phyloP scores from a whole-genome alignment of 768 basidiomycete species.

The Leccinum obscurum region DNA sequence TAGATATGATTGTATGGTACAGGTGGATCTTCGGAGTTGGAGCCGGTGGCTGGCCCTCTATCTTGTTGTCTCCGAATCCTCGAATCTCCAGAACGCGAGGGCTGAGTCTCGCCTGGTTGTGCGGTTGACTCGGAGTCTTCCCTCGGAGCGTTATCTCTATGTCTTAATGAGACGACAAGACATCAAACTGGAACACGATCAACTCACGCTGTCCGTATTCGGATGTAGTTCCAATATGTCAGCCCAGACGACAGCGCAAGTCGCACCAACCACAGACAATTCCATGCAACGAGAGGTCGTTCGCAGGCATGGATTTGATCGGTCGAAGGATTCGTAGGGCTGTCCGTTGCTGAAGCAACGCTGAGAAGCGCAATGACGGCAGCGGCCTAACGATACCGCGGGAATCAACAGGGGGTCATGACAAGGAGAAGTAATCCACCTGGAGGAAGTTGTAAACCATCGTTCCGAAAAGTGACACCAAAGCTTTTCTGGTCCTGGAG shows the following conservation, averaged over 20 bases:
- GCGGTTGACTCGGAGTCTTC: conserved; percentile 32
- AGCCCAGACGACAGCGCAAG: conserved; percentile 48
- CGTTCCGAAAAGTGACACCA: conserved; percentile 54
- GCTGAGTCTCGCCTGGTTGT: conserved; percentile 25
- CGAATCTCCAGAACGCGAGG: conserved; percentile 13
- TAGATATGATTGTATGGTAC: conserved; percentile 29
- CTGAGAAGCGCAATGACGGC: conserved; percentile 51
- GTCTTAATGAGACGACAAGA: conserved; percentile 13
- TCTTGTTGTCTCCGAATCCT: conserved; percentile 21
- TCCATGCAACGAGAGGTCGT: conserved; percentile 67
- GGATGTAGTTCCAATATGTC: conserved; percentile 56
- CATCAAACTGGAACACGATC: background rate
- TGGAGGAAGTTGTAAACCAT: conserved; percentile 52
- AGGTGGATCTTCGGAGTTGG: conserved; percentile 28
- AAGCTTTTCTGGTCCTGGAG: conserved; percentile 49
- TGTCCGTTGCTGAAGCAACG: conserved; percentile 46
- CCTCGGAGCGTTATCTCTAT: conserved; percentile 24
- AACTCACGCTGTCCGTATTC: conserved; percentile 36
- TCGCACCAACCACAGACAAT: conserved; percentile 61
- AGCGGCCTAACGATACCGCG: conserved; percentile 42
- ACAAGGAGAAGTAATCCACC: conserved; percentile 36
- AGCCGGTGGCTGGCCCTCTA: conserved; percentile 20
- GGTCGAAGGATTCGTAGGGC: conserved; percentile 39
- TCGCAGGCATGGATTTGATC: conserved; percentile 66
- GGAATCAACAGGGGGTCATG: conserved; percentile 4